Percentiles rank a stretch among this genome's conserved stretches.
These are phyloP conservation scores for Mycena indigotica DNA, from an alignment of 768 basidiomycete genomes.

Conservation along the genomic window DNA sequence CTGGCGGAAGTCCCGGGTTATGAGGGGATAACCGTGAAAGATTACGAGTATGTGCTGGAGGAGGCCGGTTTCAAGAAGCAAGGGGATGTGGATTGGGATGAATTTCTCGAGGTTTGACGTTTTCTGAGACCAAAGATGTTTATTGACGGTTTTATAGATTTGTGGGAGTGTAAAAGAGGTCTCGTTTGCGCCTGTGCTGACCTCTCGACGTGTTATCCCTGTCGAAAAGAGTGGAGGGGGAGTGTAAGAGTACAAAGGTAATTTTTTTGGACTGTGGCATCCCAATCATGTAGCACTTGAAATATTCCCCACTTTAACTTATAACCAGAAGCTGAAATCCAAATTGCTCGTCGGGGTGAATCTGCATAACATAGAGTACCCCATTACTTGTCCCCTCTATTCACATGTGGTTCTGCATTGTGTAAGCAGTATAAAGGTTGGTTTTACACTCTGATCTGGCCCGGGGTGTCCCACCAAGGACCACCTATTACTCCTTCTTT, in stretches of 20 bases:
- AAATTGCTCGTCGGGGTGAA: no score
- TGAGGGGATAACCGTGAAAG: constrained; percentile 59
- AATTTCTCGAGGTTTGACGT: constrained; percentile 87
- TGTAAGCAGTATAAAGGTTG: no score
- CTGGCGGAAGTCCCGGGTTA: constrained; percentile 58
- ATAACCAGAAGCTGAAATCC: no score
- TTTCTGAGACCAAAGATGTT: no score
- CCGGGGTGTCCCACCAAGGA: no score
- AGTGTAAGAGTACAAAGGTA: constrained; percentile 42
- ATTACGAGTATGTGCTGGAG: constrained; percentile 73
- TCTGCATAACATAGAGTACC: no score
- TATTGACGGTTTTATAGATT: no score
- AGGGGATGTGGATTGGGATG: constrained; percentile 71
- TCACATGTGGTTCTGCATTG: no score
- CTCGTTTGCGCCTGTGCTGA: constrained; percentile 42
- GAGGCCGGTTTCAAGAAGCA: constrained; percentile 69
- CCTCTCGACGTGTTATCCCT: constrained; percentile 42
- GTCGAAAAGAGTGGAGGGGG: constrained; percentile 61
- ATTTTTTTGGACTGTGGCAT: neutral
- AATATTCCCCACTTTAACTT: no score
- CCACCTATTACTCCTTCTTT: no score
- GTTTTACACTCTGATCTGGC: no score
- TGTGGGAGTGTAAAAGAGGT: constrained; percentile 76
- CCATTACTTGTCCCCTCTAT: no score
- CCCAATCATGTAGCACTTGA: neutral